Conservation (phyloP, 345 rosid species). For the Pistacia integerrima region DNA sequence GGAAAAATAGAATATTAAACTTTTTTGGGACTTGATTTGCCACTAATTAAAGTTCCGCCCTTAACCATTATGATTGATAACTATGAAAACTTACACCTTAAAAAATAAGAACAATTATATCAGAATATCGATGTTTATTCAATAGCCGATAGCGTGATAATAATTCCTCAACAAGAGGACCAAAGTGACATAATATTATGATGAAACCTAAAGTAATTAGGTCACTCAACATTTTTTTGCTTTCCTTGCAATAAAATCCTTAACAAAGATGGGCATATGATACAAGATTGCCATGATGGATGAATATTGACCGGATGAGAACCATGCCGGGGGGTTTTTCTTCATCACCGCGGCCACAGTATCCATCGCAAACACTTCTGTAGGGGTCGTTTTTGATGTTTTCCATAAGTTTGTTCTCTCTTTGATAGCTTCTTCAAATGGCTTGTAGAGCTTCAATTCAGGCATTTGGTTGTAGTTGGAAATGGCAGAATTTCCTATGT, state of each 20-base stretch:
- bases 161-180: no score
- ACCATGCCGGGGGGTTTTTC: slow-evolving; percentile 82
- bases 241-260: slow-evolving; percentile 54
- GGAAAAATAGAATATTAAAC: no score
- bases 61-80: no score
- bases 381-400: slow-evolving; percentile 56
- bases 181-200: no score
- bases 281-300: slow-evolving; percentile 51
- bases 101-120: no score
- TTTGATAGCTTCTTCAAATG: slow-evolving; percentile 57
- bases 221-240: slow-evolving; percentile 38
- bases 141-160: no score
- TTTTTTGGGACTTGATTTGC: no score
- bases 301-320: slow-evolving; percentile 65
- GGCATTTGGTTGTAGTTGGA: slow-evolving; percentile 35
- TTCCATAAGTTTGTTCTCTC: slow-evolving; percentile 63
- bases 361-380: slow-evolving; percentile 68
- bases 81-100: no score
- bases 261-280: slow-evolving; percentile 65
- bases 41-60: no score
- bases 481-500: no score
- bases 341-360: slow-evolving; percentile 61
- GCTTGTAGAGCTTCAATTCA: slow-evolving; percentile 76
- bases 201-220: no score
- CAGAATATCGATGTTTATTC: no score